Conservation (phyloP, 169 alveolate genomes). For the Plasmodium vivax region DNA sequence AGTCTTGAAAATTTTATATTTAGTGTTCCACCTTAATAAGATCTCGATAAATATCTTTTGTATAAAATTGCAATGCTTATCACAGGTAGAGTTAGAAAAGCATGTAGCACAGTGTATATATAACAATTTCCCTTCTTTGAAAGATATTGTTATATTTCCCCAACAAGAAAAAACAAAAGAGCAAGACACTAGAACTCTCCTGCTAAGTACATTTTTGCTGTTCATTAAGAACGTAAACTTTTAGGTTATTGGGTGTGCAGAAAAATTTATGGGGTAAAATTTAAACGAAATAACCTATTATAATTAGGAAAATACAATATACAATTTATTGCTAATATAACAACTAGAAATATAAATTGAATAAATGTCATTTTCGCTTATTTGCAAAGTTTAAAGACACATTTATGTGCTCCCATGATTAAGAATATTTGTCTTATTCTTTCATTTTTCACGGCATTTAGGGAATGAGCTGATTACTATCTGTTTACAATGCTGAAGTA, state of each 20-base stretch:
- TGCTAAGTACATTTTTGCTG: neutral
- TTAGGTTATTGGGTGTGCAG: neutral
- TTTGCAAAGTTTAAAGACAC: neutral
- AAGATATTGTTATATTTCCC: neutral
- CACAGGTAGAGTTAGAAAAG: neutral
- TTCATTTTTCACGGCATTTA: neutral
- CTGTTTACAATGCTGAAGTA: neutral
- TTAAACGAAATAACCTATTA: neutral
- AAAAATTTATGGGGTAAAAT: neutral
- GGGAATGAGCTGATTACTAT: neutral
- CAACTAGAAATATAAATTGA: neutral
- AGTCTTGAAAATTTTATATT: neutral
- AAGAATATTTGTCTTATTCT: neutral
- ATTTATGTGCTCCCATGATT: neutral
- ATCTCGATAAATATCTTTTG: neutral
- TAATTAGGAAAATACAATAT: neutral
- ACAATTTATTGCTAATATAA: neutral
- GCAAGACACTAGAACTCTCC: neutral
- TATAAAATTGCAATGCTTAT: neutral
- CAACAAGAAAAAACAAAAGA: neutral
- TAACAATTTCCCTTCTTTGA: neutral
- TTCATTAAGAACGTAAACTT: neutral
- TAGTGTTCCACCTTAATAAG: neutral
- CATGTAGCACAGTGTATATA: neutral
- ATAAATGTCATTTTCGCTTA: neutral